Base-by-base conservation (phyloP, 768 basidiomycete species). In the Tulasnella sp. region DNA sequence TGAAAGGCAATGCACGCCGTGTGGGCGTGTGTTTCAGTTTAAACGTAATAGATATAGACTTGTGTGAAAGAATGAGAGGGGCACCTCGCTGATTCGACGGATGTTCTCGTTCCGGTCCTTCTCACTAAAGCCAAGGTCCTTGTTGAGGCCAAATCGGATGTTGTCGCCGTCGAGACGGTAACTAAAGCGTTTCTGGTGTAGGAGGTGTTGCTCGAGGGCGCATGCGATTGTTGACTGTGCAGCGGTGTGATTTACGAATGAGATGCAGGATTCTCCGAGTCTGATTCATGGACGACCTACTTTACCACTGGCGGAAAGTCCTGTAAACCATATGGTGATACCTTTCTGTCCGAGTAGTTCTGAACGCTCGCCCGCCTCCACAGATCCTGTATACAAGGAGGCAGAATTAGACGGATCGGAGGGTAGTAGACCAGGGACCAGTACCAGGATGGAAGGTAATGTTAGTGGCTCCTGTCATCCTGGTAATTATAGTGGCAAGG, bases 81-180 rank as follows among this genome's bases (percentile, higher is more conserved):
- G 56, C 65, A 89, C 92, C 83, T 99, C 95, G 65, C 93, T 91
- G 63, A 98, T 96, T 59, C 96, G 79, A 53, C 96, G 85, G 68
- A 99, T 98, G 73, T 99, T 94, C 73, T 96, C 90, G 64, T 87
- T 88, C 58, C 93, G 80, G 51, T 93, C 93, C 68, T 81, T 83
- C 68, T 93, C 90, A 65, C 90, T 86, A 67, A 97, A 97, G 3
- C 91, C 90, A 42, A 97, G 83, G 69, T 96, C 93, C 73, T 88
- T 97, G 78, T 98, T 99, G 53, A 99, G 75, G 7, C 96, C 96
- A 67, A 95, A 91, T 63, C 96, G 83, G 56, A 99, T 77, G 69
- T 93, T 94, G 74, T 98, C 96, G 2, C 96, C 96, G 67, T 99
- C 96, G 34, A 99, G 79, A 24, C 95, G 83, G 72, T 97, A 98